Evolutionary conservation across 495 filamentous ascomycete genomes (phyloP).

Genomic region (Lasiosphaeria miniovina): DNA sequence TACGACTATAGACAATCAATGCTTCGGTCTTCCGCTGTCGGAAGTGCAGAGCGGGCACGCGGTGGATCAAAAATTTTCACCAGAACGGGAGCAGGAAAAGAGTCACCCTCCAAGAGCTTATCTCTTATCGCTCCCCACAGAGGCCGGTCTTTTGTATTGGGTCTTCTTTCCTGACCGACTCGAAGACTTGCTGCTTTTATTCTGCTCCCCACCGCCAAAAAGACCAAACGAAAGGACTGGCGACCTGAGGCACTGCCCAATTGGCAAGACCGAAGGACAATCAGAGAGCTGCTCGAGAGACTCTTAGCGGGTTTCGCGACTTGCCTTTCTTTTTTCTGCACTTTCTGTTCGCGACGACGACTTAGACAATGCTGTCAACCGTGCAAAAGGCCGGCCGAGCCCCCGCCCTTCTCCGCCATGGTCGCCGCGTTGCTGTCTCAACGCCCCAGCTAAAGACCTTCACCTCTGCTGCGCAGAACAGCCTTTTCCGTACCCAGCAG

Average conservation of each 20-base stretch:
- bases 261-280: slow-evolving; percentile 19
- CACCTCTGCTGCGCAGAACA: slow-evolving; percentile 30
- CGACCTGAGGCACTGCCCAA: slow-evolving; percentile 21
- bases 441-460: slow-evolving; percentile 35
- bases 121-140: slow-evolving; percentile 30
- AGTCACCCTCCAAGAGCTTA: slow-evolving; percentile 25
- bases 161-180: slow-evolving; percentile 10
- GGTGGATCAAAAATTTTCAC: slow-evolving; percentile 11
- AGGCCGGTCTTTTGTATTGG: slow-evolving; percentile 21
- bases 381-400: slow-evolving; percentile 47
- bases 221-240: slow-evolving; percentile 14
- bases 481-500: slow-evolving; percentile 28
- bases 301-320: slow-evolving; percentile 10
- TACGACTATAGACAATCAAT: too few species aligned
- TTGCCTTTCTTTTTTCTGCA: slow-evolving; percentile 7
- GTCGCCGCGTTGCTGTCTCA: slow-evolving; percentile 42
- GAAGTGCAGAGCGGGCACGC: slow-evolving; percentile 12
- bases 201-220: slow-evolving; percentile 5
- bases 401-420: slow-evolving; percentile 47
- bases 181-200: slow-evolving; percentile 13
- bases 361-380: slow-evolving; percentile 35
- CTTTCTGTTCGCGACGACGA: slow-evolving; percentile 5
- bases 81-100: slow-evolving; percentile 8
- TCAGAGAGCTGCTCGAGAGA: slow-evolving; percentile 12
- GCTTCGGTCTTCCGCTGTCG: slow-evolving; percentile 11